Base-by-base conservation (phyloP, 208 protist species). In the Trypanosoma brucei region DNA sequence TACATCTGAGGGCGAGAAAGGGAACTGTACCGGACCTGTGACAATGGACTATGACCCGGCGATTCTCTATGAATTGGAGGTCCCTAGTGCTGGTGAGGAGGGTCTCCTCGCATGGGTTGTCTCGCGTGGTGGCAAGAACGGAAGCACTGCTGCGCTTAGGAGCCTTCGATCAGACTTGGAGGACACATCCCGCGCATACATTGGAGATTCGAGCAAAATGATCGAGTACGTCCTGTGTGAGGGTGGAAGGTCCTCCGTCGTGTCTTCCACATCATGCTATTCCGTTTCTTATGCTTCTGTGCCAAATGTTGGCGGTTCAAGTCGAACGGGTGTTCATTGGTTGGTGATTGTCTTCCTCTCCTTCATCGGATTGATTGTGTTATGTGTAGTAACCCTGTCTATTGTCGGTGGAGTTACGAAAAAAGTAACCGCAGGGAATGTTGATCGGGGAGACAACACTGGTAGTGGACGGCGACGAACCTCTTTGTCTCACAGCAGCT, bases 21-120 rank as follows among this genome's bases (percentile, higher is more conserved):
- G 3, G 30, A 51, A 51, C 51, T 66, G 61, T 33, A 51, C 13
- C 33, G 31, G 50, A 13, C 8, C 50, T 39, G 14, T 66, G 2
- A 9, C 3, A 1, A 38, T 66, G 30, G 61, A 66, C 44, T 66
- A 66, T 30, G 53, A 66, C 38, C 61, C 61, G 2, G 49, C 37
- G 30, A 2, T 33, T 2, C 34, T 6, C 13, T 66, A 59, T 31
- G 2, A 44, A 49, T 38, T 66, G 40, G 8, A 8, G n/a, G 7
- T 38, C 0, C 61, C 61, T 13, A n/a, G 2, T 1, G n/a, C 3
- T 59, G 38, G n/a, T 13, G 3, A 46, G 13, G n/a, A 13, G 1
- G 13, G 31, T 2, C 35, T 66, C n/a, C 22, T 66, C 39, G 52
- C 39, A 37, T 66, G 50, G 61, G 6, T 54, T 54, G 50, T 46